Evolutionary conservation across 139 green algal species (phyloP).

Genomic region (Prasinococcaceae sp.): DNA sequence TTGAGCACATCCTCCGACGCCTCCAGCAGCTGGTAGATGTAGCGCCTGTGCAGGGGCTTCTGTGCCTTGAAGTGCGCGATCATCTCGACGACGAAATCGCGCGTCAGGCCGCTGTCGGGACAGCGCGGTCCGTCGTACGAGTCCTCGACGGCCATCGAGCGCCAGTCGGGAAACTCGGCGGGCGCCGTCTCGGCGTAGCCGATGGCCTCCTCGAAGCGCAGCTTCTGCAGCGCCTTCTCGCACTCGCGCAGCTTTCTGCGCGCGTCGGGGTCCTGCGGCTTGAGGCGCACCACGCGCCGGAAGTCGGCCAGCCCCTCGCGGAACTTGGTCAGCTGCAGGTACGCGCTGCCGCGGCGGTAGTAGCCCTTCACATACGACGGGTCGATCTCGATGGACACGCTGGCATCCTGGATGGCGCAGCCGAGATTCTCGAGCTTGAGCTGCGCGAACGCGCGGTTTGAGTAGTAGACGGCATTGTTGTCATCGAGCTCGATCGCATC

Average conservation of each 20-base stretch:
- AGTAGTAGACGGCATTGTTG: constrained; percentile 56
- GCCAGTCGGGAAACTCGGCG: not conserved
- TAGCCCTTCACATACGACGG: constrained; percentile 81
- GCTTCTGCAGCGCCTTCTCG: constrained; percentile 73
- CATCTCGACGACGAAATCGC: constrained; percentile 79
- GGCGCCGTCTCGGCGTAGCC: not conserved
- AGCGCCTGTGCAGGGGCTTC: constrained; percentile 53
- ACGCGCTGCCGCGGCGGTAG: constrained; percentile 78
- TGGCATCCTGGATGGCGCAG: constrained; percentile 72
- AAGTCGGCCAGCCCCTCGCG: constrained; percentile 84
- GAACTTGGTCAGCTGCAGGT: constrained; percentile 72
- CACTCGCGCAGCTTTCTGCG: constrained; percentile 71
- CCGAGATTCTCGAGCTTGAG: constrained; percentile 80
- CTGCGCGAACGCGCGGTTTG: constrained; percentile 79
- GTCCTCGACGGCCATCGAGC: constrained; percentile 56
- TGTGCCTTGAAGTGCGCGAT: constrained; percentile 75
- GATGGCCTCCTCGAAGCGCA: constrained; percentile 70
- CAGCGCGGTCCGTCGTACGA: constrained; percentile 69
- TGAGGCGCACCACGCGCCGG: constrained; percentile 28
- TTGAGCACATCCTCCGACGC: constrained; percentile 34
- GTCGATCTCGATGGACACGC: constrained; percentile 65
- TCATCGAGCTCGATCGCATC: constrained; percentile 60
- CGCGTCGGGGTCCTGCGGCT: constrained; percentile 72
- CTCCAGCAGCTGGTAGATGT: constrained; percentile 49
- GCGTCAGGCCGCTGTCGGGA: constrained; percentile 53